phyloP scores from a whole-genome alignment of 2,329 filamentous ascomycete genomes.

The Colletotrichum cordylinicola region DNA sequence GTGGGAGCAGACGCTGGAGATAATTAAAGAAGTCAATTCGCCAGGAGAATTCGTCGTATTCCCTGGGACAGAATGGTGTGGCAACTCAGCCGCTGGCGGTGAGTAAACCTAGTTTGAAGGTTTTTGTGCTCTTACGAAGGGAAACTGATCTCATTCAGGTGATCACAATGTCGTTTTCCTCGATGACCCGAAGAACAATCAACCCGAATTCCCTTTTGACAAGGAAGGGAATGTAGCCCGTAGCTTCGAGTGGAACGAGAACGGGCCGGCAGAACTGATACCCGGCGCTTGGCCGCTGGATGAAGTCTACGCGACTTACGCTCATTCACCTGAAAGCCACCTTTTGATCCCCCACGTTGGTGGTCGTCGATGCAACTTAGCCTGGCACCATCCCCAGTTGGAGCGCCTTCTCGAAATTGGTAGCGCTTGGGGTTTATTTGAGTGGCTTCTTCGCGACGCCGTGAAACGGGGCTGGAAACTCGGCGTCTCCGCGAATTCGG shows the following conservation, averaged over 20 bases:
- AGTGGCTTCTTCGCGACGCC: conserved; percentile 37
- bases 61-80: conserved; percentile 39
- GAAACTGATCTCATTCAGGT: conserved; percentile 8
- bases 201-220: conserved; percentile 36
- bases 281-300: conserved; percentile 41
- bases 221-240: conserved; percentile 35
- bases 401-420: conserved; percentile 40
- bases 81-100: conserved; percentile 36
- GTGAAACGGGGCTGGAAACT: conserved; percentile 36
- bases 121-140: not conserved
- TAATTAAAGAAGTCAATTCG: conserved; percentile 28
- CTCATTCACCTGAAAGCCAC: conserved; percentile 32
- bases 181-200: conserved; percentile 26
- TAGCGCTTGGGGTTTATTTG: conserved; percentile 39
- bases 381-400: conserved; percentile 40
- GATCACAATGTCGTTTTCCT: conserved; percentile 42
- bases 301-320: conserved; percentile 41
- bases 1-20: conserved; percentile 34
- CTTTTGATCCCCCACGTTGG: conserved; percentile 42
- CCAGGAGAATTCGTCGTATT: conserved; percentile 33
- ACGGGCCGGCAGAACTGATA: conserved; percentile 33
- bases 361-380: conserved; percentile 36
- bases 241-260: conserved; percentile 42
- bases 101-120: not conserved
- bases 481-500: conserved; percentile 39